Conservation (phyloP, 164 flowering plant genomes). For the Kalanchoe fedtschenkoi region DNA sequence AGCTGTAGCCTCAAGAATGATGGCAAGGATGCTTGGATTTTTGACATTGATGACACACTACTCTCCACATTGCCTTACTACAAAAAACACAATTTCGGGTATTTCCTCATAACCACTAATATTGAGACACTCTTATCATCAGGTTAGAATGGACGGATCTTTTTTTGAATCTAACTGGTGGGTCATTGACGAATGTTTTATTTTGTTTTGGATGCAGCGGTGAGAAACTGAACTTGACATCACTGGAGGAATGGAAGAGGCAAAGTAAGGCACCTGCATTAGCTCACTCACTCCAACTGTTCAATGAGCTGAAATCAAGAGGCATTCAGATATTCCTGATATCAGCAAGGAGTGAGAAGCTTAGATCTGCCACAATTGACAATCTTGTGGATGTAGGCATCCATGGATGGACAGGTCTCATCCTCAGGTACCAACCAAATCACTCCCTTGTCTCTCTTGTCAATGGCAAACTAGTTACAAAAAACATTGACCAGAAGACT, state of each 20-base stretch:
- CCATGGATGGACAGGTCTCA: conserved; percentile 54
- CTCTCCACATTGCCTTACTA: conserved; percentile 58
- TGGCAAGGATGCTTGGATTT: conserved; percentile 67
- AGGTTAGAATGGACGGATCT: not conserved
- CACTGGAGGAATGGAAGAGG: conserved; percentile 52
- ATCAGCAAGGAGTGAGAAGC: conserved; percentile 48
- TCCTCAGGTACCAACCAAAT: conserved; percentile 29
- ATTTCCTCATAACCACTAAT: conserved; percentile 3
- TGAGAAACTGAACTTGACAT: conserved; percentile 36
- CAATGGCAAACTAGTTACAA: not conserved
- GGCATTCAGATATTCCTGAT: conserved; percentile 51
- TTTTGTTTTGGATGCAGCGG: conserved; percentile 29
- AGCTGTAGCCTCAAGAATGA: conserved; percentile 30
- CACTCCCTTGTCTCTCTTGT: too few relatives aligned
- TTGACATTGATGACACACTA: conserved; percentile 61
- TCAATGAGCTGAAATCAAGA: conserved; percentile 41
- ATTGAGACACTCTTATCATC: not conserved
- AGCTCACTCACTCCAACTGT: conserved; percentile 30
- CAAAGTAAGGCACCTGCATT: conserved; percentile 51
- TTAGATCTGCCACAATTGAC: conserved; percentile 53
- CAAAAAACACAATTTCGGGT: conserved; percentile 59
- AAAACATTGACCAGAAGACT: not conserved
- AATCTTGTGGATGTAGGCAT: conserved; percentile 56
- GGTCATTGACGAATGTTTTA: not conserved
- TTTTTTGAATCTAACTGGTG: not conserved